Conservation (phyloP, 495 filamentous ascomycete species). For the Parathielavia hyrcaniae region DNA sequence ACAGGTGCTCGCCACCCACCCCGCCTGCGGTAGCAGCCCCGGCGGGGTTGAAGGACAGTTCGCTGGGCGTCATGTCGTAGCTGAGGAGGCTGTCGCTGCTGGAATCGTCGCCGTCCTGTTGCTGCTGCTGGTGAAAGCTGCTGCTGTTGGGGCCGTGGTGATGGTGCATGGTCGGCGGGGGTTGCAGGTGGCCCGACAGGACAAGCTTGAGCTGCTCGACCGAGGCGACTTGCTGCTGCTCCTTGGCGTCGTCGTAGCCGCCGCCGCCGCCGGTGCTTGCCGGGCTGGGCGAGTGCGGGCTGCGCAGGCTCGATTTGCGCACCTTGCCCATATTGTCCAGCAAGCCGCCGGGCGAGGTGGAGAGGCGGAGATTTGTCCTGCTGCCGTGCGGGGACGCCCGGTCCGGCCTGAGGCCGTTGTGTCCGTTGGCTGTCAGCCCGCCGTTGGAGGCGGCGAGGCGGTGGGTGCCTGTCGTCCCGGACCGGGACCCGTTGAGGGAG, state of each 20-base stretch:
- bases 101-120: slow-evolving; percentile 25
- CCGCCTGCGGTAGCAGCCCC: slow-evolving; percentile 20
- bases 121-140: too few species aligned
- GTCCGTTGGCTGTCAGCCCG: slow-evolving; percentile 33
- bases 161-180: slow-evolving; percentile 23
- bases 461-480: slow-evolving; percentile 52
- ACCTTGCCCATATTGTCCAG: slow-evolving; percentile 15
- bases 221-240: slow-evolving; percentile 57
- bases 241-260: slow-evolving; percentile 49
- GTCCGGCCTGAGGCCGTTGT: slow-evolving; percentile 24
- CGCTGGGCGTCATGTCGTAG: slow-evolving; percentile 49
- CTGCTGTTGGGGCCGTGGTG: slow-evolving; percentile 24
- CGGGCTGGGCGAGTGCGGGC: slow-evolving; percentile 45
- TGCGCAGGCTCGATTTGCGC: slow-evolving; percentile 43
- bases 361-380: slow-evolving; percentile 39
- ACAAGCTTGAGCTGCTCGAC: slow-evolving; percentile 83
- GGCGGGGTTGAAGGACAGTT: slow-evolving; percentile 46
- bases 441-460: slow-evolving; percentile 56
- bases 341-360: slow-evolving; percentile 30
- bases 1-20: not conserved
- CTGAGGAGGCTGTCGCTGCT: slow-evolving; percentile 56
- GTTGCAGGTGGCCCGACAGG: slow-evolving; percentile 48
- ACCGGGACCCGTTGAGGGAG: slow-evolving; percentile 66
- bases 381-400: slow-evolving; percentile 37
- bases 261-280: slow-evolving; percentile 54